phyloP scores from a whole-genome alignment of 2,329 filamentous ascomycete species.

The Lachnellula occidentalis region DNA sequence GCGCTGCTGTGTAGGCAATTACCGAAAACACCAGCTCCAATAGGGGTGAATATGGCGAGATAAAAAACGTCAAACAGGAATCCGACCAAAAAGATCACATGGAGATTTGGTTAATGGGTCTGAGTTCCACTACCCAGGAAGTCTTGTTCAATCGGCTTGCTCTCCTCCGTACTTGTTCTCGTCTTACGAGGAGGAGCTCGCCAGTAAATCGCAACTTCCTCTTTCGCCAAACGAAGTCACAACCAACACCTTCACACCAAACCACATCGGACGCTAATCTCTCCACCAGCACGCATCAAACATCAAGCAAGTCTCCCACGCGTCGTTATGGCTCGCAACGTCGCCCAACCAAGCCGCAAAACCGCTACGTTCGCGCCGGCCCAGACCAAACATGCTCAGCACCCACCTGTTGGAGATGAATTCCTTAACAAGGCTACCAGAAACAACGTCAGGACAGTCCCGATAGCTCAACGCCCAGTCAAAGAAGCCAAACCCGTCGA shows the following conservation, averaged over 20 bases:
- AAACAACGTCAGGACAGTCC: neutral
- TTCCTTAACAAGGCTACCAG: neutral
- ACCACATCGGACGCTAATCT: neutral
- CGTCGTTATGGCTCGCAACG: neutral
- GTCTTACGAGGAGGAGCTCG: too few species aligned
- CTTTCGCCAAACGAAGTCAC: neutral
- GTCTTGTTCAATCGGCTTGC: too few species aligned
- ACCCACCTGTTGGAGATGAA: neutral
- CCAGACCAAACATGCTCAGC: neutral
- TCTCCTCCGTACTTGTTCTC: too few species aligned
- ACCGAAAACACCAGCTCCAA: too few species aligned
- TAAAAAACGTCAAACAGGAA: too few species aligned
- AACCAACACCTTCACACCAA: neutral
- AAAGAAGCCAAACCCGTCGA: neutral
- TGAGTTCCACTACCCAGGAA: too few species aligned
- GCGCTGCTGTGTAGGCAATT: too few species aligned
- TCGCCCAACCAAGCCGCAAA: neutral
- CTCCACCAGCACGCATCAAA: neutral
- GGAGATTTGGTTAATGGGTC: too few species aligned
- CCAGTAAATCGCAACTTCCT: neutral
- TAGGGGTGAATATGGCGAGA: too few species aligned
- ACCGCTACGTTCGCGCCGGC: neutral
- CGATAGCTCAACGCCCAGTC: neutral
- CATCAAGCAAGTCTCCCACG: neutral
- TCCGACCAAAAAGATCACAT: too few species aligned